A percentile compares a stretch with the other conserved stretches of the same genome.
Conservation (phyloP, 495 filamentous ascomycete genomes). For the Penicillium flavigenum region DNA sequence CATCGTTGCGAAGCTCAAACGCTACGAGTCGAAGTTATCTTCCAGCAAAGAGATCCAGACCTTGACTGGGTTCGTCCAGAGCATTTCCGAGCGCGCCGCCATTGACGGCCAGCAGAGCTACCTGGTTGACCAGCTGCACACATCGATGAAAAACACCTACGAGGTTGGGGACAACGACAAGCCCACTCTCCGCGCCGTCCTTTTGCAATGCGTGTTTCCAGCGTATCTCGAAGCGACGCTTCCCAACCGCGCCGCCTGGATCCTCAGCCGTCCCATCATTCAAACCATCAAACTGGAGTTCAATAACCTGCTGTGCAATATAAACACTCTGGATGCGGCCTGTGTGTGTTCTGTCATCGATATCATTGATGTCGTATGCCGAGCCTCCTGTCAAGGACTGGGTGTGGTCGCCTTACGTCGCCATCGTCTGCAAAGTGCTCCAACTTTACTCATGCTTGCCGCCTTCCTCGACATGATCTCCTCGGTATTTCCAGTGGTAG, state of each 20-base stretch:
- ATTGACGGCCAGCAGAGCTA: slow-evolving; percentile 60
- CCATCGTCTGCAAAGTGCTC: slow-evolving; percentile 39
- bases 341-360: slow-evolving; percentile 46
- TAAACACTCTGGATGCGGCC: slow-evolving; percentile 45
- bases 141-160: slow-evolving; percentile 52
- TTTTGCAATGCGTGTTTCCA: slow-evolving; percentile 63
- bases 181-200: slow-evolving; percentile 55
- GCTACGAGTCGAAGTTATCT: slow-evolving; percentile 60
- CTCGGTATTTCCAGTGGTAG: slow-evolving; percentile 47
- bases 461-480: slow-evolving; percentile 48
- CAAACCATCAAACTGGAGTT: slow-evolving; percentile 48
- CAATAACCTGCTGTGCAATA: slow-evolving; percentile 45
- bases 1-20: slow-evolving; percentile 63
- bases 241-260: slow-evolving; percentile 53
- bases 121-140: slow-evolving; percentile 56
- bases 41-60: slow-evolving; percentile 54
- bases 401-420: slow-evolving; percentile 30
- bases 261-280: slow-evolving; percentile 58
- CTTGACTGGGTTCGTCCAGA: slow-evolving; percentile 62
- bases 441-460: slow-evolving; percentile 39
- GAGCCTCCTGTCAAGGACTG: slow-evolving; percentile 40
- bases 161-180: slow-evolving; percentile 44
- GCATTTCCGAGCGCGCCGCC: slow-evolving; percentile 61
- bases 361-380: slow-evolving; percentile 47
- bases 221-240: slow-evolving; percentile 59